These are phyloP conservation scores for Erigeron philadelphicus DNA, from an alignment of 140 eudicot genomes.

Conservation along the genomic window DNA sequence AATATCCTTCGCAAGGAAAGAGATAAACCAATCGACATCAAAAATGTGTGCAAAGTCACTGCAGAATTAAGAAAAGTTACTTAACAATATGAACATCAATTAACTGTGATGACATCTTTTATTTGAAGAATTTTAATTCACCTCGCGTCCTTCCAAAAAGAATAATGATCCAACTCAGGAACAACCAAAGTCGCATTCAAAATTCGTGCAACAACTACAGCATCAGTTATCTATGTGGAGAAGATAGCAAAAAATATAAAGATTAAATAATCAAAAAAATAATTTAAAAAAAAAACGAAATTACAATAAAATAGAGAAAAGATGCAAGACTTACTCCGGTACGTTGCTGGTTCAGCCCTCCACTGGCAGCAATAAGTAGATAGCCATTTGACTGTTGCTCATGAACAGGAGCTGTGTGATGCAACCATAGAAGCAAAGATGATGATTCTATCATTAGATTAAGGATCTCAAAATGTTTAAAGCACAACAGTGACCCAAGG, in stretches of 20 bases:
- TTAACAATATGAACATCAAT: constrained; percentile 13
- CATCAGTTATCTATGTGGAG: constrained; percentile 74
- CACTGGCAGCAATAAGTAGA: constrained; percentile 90
- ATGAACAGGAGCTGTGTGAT: constrained; percentile 57
- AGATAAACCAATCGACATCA: constrained; percentile 88
- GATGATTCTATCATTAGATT: background rate
- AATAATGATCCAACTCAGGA: constrained; percentile 89
- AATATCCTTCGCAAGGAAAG: constrained; percentile 76
- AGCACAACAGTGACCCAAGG: constrained; percentile 9
- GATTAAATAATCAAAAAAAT: background rate
- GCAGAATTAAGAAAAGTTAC: constrained; percentile 32
- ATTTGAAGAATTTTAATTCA: constrained; percentile 27
- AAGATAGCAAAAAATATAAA: constrained; percentile 22
- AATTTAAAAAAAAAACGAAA: background rate
- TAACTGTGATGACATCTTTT: constrained; percentile 3
- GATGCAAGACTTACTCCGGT: constrained; percentile 57
- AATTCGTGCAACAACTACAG: constrained; percentile 88
- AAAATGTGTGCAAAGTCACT: constrained; percentile 81
- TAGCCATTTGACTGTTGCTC: constrained; percentile 75
- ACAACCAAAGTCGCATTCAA: constrained; percentile 92
- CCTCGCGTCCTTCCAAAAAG: constrained; percentile 97
- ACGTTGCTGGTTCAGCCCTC: constrained; percentile 93
- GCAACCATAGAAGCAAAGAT: constrained; percentile 1
- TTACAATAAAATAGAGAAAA: constrained; percentile 2
- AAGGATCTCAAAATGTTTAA: background rate